Conservation (phyloP, 305 asterid species). For the Salvia sclarea region DNA sequence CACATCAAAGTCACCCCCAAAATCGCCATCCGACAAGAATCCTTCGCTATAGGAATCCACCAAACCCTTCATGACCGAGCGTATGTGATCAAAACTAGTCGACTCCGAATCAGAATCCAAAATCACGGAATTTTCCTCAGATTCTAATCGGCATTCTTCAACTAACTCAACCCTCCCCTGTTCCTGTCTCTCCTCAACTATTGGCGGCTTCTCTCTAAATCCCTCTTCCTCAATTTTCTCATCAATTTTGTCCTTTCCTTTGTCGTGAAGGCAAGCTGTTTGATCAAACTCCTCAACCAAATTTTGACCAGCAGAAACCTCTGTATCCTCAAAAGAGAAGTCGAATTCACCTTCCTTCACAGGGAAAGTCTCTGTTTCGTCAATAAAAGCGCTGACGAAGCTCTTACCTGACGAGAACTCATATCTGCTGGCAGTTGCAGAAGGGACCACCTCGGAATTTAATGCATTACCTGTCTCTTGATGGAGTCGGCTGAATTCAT, state of each 20-base stretch:
- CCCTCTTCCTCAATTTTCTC: slow-evolving; percentile 19
- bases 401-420: slow-evolving; percentile 33
- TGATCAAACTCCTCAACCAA: slow-evolving; percentile 9
- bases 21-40: slow-evolving; percentile 62
- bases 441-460: slow-evolving; percentile 39
- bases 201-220: slow-evolving; percentile 12
- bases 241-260: slow-evolving; percentile 31
- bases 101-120: slow-evolving; percentile 45
- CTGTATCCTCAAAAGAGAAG: slow-evolving; percentile 4
- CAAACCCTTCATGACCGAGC: slow-evolving; percentile 36
- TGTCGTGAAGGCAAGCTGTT: slow-evolving; percentile 17
- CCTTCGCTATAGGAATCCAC: slow-evolving; percentile 49
- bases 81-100: slow-evolving; percentile 32
- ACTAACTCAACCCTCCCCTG: background rate
- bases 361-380: slow-evolving; percentile 35
- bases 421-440: slow-evolving; percentile 27
- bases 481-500: slow-evolving; percentile 52
- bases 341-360: slow-evolving; percentile 33
- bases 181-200: background rate
- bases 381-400: slow-evolving; percentile 24
- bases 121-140: slow-evolving; percentile 27
- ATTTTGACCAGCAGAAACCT: slow-evolving; percentile 22
- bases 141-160: slow-evolving; percentile 31
- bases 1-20: slow-evolving; percentile 41
- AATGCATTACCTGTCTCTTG: slow-evolving; percentile 32